phyloP scores from a whole-genome alignment of 768 basidiomycete genomes.

The Jaapia argillacea region DNA sequence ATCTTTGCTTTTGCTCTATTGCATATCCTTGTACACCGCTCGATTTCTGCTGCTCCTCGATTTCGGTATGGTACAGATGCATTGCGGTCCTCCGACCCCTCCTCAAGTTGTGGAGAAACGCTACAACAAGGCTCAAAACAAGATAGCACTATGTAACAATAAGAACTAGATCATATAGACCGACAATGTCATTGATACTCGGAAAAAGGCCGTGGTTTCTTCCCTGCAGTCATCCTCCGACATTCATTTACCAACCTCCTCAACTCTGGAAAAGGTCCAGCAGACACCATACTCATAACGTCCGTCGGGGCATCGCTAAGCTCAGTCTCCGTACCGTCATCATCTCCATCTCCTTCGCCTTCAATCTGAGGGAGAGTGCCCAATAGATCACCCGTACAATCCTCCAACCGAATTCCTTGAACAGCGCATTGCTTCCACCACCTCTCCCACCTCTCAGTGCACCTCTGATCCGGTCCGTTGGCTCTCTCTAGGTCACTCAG shows the following conservation, averaged over 20 bases:
- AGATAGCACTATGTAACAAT: too few relatives aligned
- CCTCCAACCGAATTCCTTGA: slow-evolving; percentile 53
- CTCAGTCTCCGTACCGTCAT: slow-evolving; percentile 16
- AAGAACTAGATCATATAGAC: too few relatives aligned
- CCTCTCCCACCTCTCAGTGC: slow-evolving; percentile 48
- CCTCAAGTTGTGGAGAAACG: too few relatives aligned
- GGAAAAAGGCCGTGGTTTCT: not conserved
- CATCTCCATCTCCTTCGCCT: slow-evolving; percentile 21
- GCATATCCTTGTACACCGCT: too few relatives aligned
- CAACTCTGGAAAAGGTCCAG: slow-evolving; percentile 30
- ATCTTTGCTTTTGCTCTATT: too few relatives aligned
- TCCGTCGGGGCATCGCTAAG: slow-evolving; percentile 15
- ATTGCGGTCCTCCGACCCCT: too few relatives aligned
- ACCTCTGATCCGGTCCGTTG: slow-evolving; percentile 34
- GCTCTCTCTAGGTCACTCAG: slow-evolving; percentile 46
- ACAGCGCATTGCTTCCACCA: slow-evolving; percentile 52
- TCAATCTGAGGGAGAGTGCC: slow-evolving; percentile 31
- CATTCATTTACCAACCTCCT: slow-evolving; percentile 50
- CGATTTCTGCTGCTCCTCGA: too few relatives aligned
- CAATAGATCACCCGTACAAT: slow-evolving; percentile 60
- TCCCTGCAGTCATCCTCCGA: slow-evolving; percentile 24
- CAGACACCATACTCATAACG: slow-evolving; percentile 13
- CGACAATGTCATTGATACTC: too few relatives aligned
- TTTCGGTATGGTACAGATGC: too few relatives aligned
- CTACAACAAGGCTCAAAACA: too few relatives aligned